Base-by-base conservation (phyloP, 208 protist genomes). In the Acanthamoeba castellanii region DNA sequence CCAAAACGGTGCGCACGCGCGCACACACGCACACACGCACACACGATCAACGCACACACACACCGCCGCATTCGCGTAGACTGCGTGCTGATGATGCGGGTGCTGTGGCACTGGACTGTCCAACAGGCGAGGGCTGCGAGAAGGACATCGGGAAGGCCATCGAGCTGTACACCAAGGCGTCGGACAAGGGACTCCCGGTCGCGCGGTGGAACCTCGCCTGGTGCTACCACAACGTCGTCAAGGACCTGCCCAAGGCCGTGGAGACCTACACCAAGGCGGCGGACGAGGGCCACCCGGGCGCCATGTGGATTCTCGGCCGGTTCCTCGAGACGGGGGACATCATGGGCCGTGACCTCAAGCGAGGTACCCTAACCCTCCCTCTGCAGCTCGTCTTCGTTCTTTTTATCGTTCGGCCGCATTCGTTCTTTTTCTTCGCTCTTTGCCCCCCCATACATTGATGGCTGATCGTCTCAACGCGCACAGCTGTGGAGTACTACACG, bases 121-220 rank as follows among this genome's bases (percentile, higher is more conserved):
- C 8, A 55, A 16, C 50, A 64, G 68, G 68, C 0, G 68, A 76
- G 68, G 68, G 68, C 11, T 76, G 68, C 34, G 68, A 76, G 20
- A 76, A 76, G 18, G 68, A 76, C 68, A 76, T 76, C 34, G 30
- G 68, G 2, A 76, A 76, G 68, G 68, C 68, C n/a, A 76, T 76
- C 68, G 68, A 76, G 34, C 68, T 76, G n/a, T 76, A 76, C 68
- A 16, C 16, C 14, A 76, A 76, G 68, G 68, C 68, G 57, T 76
- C 68, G 68, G 68, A 76, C 32, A 76, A 76, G 68, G 68, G 68
- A 11, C 68, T 76, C 20, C 32, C 34, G 32, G 68, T 76, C 32
- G 68, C 68, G 18, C n/a, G 68, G 20, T 76, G 68, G 68, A 76
- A 76, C 68, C 68, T 76, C 32, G 68, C 68, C 20, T 76, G 68